Evolutionary conservation across 2,329 filamentous ascomycete genomes (phyloP).

Genomic region (Plectosphaerella sp.): DNA sequence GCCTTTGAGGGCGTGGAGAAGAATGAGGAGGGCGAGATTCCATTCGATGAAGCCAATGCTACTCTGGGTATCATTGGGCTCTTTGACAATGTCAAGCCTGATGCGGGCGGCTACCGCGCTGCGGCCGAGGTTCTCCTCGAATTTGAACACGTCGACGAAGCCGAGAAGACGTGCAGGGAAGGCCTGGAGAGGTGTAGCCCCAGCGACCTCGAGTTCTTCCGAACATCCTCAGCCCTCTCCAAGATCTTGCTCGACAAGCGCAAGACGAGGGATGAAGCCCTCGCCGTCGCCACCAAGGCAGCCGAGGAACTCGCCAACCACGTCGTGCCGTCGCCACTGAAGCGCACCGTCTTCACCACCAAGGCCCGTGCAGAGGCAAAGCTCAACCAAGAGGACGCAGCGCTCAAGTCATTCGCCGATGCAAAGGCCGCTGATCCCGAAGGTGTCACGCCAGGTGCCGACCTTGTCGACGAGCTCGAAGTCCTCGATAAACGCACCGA

Average conservation of each 20-base stretch:
- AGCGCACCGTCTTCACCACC: conserved; percentile 10
- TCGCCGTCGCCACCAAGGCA: neutral
- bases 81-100: conserved; percentile 13
- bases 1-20: neutral
- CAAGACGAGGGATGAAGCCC: neutral
- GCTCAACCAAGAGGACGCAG: conserved; percentile 6
- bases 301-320: neutral
- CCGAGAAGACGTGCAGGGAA: conserved; percentile 12
- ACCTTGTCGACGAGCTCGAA: conserved; percentile 14
- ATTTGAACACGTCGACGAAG: conserved; percentile 10
- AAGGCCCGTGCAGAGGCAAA: conserved; percentile 14
- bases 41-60: conserved; percentile 3
- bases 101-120: conserved; percentile 12
- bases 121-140: conserved; percentile 14
- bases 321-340: conserved; percentile 7
- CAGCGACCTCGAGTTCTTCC: conserved; percentile 10
- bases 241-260: conserved; percentile 9
- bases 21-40: neutral
- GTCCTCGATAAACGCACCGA: conserved; percentile 11
- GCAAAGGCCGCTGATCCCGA: conserved; percentile 15
- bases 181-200: conserved; percentile 6
- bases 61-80: conserved; percentile 14
- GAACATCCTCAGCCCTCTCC: conserved; percentile 11
- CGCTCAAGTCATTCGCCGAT: conserved; percentile 10
- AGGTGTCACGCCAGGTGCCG: conserved; percentile 11